These are phyloP conservation scores for Chrysanthemum makinoi DNA, from an alignment of 129 eudicot species.

Conservation along the genomic window DNA sequence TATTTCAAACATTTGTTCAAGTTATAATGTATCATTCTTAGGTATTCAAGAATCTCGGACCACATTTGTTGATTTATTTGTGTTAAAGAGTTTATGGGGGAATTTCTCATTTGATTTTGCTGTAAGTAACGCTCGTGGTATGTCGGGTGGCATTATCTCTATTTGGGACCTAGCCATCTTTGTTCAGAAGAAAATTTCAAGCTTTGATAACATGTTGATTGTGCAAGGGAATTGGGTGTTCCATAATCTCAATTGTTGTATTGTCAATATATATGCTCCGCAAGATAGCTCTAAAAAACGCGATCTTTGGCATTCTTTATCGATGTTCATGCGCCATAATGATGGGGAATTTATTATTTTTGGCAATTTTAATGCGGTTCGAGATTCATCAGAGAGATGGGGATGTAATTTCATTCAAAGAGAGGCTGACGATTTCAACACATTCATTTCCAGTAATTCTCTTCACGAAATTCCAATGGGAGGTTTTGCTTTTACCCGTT, in stretches of 20 bases:
- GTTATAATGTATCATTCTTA: neutral
- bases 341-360: neutral
- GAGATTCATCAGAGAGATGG: neutral
- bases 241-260: neutral
- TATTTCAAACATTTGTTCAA: neutral
- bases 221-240: neutral
- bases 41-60: neutral
- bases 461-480: neutral
- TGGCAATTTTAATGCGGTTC: neutral
- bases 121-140: neutral
- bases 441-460: neutral
- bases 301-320: neutral
- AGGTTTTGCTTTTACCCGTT: neutral
- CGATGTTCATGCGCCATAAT: neutral
- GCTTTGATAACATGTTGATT: neutral
- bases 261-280: neutral
- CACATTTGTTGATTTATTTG: neutral
- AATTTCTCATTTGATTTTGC: neutral
- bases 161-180: neutral
- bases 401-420: neutral
- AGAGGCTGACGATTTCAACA: neutral
- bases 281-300: neutral
- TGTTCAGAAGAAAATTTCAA: neutral
- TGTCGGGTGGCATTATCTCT: neutral
- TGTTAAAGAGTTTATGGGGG: neutral